A percentile compares a stretch with the other conserved stretches of the same genome.
Evolutionary conservation across 345 rosid genomes (phyloP).

Genomic region (Limnanthes douglasii): DNA sequence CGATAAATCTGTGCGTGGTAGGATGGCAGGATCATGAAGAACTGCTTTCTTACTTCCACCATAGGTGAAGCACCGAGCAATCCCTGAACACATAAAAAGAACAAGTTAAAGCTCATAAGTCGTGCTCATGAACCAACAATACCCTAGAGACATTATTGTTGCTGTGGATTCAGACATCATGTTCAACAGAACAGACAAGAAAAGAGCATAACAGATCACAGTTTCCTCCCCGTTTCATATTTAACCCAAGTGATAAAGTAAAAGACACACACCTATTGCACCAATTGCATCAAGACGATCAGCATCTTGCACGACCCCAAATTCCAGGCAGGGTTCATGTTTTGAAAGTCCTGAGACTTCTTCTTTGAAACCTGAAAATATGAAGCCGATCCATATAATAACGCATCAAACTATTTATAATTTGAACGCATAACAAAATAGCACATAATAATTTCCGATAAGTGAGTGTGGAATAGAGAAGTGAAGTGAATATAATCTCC

Average conservation of each 20-base stretch:
- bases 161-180: too few relatives aligned
- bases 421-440: too few relatives aligned
- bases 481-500: not conserved
- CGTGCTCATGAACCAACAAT: too few relatives aligned
- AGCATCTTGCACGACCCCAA: slow-evolving; percentile 91
- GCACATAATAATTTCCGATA: too few relatives aligned
- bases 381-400: not conserved
- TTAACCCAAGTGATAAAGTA: too few relatives aligned
- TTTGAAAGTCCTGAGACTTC: slow-evolving; percentile 33
- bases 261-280: slow-evolving; percentile 43
- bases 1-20: slow-evolving; percentile 48
- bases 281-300: slow-evolving; percentile 93
- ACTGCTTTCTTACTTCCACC: slow-evolving; percentile 69
- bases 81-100: slow-evolving; percentile 26
- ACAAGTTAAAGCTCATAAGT: too few relatives aligned
- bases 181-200: too few relatives aligned
- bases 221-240: too few relatives aligned
- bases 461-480: too few relatives aligned
- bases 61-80: slow-evolving; percentile 84
- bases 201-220: too few relatives aligned
- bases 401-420: not conserved
- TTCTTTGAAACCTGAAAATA: slow-evolving; percentile 61
- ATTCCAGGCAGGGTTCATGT: slow-evolving; percentile 35
- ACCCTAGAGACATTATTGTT: too few relatives aligned
- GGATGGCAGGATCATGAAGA: slow-evolving; percentile 67